These are phyloP conservation scores for Rhizopus microsporus DNA, from an alignment of 371 early-diverging fungal species.

Conservation along the genomic window DNA sequence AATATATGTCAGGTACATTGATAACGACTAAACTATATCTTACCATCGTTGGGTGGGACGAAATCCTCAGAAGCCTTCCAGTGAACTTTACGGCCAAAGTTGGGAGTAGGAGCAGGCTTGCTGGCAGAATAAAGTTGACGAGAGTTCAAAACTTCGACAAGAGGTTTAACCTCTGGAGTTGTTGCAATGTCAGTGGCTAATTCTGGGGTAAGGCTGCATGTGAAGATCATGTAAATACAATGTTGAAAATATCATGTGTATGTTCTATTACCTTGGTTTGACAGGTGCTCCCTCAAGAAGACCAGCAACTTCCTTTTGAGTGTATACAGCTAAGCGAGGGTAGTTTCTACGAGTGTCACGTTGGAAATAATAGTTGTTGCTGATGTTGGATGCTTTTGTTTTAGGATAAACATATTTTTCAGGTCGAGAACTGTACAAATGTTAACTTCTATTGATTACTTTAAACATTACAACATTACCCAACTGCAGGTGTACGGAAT, in stretches of 20 bases:
- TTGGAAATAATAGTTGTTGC: conserved; percentile 86
- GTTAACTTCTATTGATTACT: neutral
- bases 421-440: conserved; percentile 49
- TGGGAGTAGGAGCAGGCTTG: conserved; percentile 44
- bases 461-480: conserved; percentile 32
- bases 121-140: conserved; percentile 35
- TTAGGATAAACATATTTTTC: conserved; percentile 58
- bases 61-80: conserved; percentile 53
- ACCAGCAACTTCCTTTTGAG: conserved; percentile 75
- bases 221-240: neutral
- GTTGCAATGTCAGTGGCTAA: conserved; percentile 21
- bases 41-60: conserved; percentile 51
- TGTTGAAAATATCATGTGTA: neutral
- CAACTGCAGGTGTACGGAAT: conserved; percentile 62
- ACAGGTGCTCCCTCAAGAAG: conserved; percentile 55
- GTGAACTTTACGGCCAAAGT: conserved; percentile 38
- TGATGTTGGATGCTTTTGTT: conserved; percentile 61
- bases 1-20: neutral
- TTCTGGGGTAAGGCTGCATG: conserved; percentile 31
- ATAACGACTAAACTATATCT: neutral
- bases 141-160: conserved; percentile 42
- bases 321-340: conserved; percentile 85
- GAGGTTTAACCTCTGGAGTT: conserved; percentile 35
- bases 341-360: conserved; percentile 91
- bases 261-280: conserved; percentile 40